Evolutionary conservation across 2,329 filamentous ascomycete genomes (phyloP), one percentile per base, ranked within the genome.

Genomic region (Aspergillus aculeatus): DNA sequence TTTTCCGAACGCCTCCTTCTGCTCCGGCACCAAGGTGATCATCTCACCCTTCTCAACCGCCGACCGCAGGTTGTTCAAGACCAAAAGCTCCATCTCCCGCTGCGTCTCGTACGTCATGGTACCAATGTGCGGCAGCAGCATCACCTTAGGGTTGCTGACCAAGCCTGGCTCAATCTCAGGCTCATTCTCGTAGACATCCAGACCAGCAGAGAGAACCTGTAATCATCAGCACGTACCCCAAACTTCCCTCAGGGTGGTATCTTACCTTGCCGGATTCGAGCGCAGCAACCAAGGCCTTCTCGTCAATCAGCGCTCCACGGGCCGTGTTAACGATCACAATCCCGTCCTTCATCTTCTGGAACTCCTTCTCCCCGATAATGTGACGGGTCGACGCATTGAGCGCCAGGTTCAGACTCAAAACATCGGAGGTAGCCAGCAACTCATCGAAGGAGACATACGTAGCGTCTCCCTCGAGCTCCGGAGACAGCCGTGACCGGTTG

Each of bases 21-120:
- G 86, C 73, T 87, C 85, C 4, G 82, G 80, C 47, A 88, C 82
- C 62, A 83, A 79, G n/a, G 86, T 88, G 59, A 87, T 73, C 70
- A 88, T 72, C 60, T 79, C 80, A 4, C 83, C 84, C 60, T 82
- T 79, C 67, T 86, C 80, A 44, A 88, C 78, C 5, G 82, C 84
- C 32, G 75, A 80, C 68, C 81, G 81, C 70, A 88, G 63, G 64
- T 87, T 87, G 32, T 84, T 78, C 69, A 87, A 62, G 19, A 86
- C 84, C 63, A 86, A 68, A 55, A 85, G 67, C 70, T 87, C 84
- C 84, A 86, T 87, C 57, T 85, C 83, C 64, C 80, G 82, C 73
- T 86, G 84, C 23, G 84, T 86, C 71, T 87, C 84, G 67, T 79
- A 82, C 11, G 84, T 86, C 61, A 75, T 80, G 1, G 84, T 87